These are phyloP conservation scores for Coemansia sp. DNA, from an alignment of 192 early-diverging fungal genomes.

Conservation along the genomic window DNA sequence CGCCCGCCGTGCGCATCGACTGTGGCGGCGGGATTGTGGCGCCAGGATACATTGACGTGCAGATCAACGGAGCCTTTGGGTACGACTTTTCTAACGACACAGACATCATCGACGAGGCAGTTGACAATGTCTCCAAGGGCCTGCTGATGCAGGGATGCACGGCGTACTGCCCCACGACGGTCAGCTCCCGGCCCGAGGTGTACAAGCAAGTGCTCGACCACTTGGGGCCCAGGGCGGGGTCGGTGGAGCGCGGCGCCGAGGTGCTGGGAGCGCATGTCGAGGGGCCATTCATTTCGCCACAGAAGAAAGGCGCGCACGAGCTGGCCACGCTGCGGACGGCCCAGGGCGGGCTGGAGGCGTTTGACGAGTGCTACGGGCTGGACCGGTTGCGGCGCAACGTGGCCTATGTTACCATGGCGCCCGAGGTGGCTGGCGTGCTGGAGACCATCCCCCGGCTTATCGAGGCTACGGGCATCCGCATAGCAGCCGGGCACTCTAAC, in stretches of 20 bases:
- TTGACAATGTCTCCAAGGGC: constrained; percentile 68
- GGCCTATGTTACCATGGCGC: constrained; percentile 74
- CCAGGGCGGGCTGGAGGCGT: constrained; percentile 61
- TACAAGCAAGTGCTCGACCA: constrained; percentile 64
- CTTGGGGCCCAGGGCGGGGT: constrained; percentile 64
- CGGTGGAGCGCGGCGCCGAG: constrained; percentile 61
- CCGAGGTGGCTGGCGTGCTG: constrained; percentile 72
- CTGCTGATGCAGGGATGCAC: constrained; percentile 78
- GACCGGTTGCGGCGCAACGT: constrained; percentile 57
- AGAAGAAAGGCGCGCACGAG: constrained; percentile 78
- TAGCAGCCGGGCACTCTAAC: constrained; percentile 69
- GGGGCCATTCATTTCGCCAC: constrained; percentile 68
- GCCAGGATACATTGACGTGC: constrained; percentile 77
- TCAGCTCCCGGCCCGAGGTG: constrained; percentile 68
- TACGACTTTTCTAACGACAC: constrained; percentile 71
- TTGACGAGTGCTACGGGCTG: constrained; percentile 72
- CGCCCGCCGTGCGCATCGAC: constrained; percentile 68
- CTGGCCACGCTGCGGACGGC: constrained; percentile 58
- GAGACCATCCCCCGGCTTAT: constrained; percentile 65
- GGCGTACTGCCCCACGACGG: constrained; percentile 76
- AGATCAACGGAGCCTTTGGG: constrained; percentile 82
- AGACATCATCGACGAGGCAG: constrained; percentile 61
- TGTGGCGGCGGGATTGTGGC: constrained; percentile 69
- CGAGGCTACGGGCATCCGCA: constrained; percentile 59
- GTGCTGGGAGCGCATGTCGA: constrained; percentile 71